Evolutionary conservation across 352 stramenopile genomes (phyloP), one percentile per base, ranked within the genome.

Genomic region (Phytopythium montanum): DNA sequence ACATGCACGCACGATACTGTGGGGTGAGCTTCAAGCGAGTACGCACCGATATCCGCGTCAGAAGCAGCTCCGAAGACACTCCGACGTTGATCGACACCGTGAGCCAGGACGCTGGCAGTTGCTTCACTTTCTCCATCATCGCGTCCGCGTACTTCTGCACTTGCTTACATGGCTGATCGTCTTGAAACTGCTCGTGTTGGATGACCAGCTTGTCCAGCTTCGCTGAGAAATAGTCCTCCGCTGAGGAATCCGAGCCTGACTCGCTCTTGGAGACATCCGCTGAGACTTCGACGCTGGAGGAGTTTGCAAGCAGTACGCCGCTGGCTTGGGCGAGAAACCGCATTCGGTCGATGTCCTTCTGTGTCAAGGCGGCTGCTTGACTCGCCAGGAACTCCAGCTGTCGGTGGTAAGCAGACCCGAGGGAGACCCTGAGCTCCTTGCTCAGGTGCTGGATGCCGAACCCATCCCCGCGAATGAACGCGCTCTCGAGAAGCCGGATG

Each of bases 401-500:
- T 60, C 73, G 57, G 23, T 84, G 55, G 53, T 85, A 92, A 1
- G 76, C 73, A 42, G 69, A 68, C 9, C 76, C 82, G 31, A 88
- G 64, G 14, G 68, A 68, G 33, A 61, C 57, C 3, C 76, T 71
- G 9, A 90, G 54, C 48, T 76, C 54, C 59, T 83, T 73, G 28
- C 59, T 78, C 55, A 90, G 16, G 51, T 88, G 54, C 8, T 70
- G 48, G 19, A 92, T 68, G 7, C 68, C 68, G 29, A 90, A 56
- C 46, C 65, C 54, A 31, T 84, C 61, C 52, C 76, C 79, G 3
- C 72, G 60, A 39, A 38, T 18, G 25, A 59, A 59, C 39, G 53
- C 53, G 9, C 5, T 38, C 23, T 59, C 53, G 6, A 59, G 53
- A 2, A 59, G 25, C 10, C 38, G 1, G 21, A 39, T 48, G 25